A percentile compares a stretch with the other conserved stretches of the same genome.
These are phyloP conservation scores for Rhynchosporium graminicola DNA, from an alignment of 2,329 filamentous ascomycete genomes.

Conservation along the genomic window DNA sequence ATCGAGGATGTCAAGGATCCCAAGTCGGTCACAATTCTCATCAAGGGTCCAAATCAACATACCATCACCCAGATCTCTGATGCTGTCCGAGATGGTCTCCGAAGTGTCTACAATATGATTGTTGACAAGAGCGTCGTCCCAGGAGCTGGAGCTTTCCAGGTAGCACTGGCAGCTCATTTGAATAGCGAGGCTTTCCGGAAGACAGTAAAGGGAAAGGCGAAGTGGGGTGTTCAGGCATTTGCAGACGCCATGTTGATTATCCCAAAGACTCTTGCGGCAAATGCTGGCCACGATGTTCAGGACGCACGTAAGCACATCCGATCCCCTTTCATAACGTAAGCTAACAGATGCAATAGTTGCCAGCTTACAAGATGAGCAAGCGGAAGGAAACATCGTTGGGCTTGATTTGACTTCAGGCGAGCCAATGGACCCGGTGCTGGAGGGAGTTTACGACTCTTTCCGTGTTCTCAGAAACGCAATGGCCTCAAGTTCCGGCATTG, in stretches of 20 bases:
- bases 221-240: slow-evolving; percentile 93
- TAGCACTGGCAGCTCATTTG: slow-evolving; percentile 85
- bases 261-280: slow-evolving; percentile 94
- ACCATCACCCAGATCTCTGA: slow-evolving; percentile 97
- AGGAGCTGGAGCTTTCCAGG: slow-evolving; percentile 92
- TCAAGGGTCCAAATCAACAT: slow-evolving; percentile 96
- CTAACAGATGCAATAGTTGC: slow-evolving; percentile 62
- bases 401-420: slow-evolving; percentile 84
- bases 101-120: slow-evolving; percentile 99
- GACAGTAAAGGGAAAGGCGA: slow-evolving; percentile 95
- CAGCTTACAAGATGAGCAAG: slow-evolving; percentile 79
- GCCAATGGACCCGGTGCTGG: slow-evolving; percentile 91
- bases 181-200: slow-evolving; percentile 84
- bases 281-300: slow-evolving; percentile 95
- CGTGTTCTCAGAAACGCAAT: slow-evolving; percentile 91
- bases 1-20: slow-evolving; percentile 98
- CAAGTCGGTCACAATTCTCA: slow-evolving; percentile 95
- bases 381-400: slow-evolving; percentile 82
- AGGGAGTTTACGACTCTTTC: slow-evolving; percentile 95
- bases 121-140: slow-evolving; percentile 96
- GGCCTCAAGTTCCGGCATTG: slow-evolving; percentile 91
- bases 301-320: slow-evolving; percentile 72
- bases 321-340: slow-evolving; percentile 21
- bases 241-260: slow-evolving; percentile 93
- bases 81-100: slow-evolving; percentile 89